Evolutionary conservation across 495 filamentous ascomycete genomes (phyloP), one percentile per base, ranked within the genome.

Genomic region (Neurospora intermedia): DNA sequence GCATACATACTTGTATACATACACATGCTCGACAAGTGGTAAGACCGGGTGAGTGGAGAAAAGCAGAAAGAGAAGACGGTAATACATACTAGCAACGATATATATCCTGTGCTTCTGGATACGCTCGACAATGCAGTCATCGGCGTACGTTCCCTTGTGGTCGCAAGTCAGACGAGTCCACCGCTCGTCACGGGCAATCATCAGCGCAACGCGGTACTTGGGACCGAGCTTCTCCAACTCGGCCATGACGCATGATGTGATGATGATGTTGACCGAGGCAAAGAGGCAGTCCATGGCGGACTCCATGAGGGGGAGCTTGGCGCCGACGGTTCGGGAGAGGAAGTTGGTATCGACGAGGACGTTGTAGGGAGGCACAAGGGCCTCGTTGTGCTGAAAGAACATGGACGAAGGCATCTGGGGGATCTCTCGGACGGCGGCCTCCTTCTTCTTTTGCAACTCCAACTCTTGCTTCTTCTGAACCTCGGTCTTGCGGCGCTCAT

Each of bases 381-480:
- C 92, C 69, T 92, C 92, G 83, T 99, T 99, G 85, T 94, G 93
- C 76, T 93, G 88, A 84, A 97, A 98, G 89, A 98, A 99, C 82
- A 99, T 90, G 69, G 89, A 87, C 9, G 94, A 94, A 8, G 95
- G 91, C 71, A 92, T 89, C 82, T 94, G 91, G 13, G 91, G 88
- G 43, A 93, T 87, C 82, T 93, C 90, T 45, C 91, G 90, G 13
- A 92, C 83, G 42, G 89, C 78, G 43, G 89, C 86, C 69, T 79
- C 73, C 83, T 83, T 73, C 89, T 89, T 78, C 77, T 89, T 89
- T 78, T 89, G 88, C 76, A 85, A 83, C 71, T 83, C 85, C 73
- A 84, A 81, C 43, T 82, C 76, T 43, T 71, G 80, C 73, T 89
- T 77, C 75, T 89, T 89, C 76, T 89, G 87, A 75, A 86, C 80